Evolutionary conservation across 1,284 basidiomycete species (phyloP), one percentile per base, ranked within the genome.

Genomic region (Tilletia caries): DNA sequence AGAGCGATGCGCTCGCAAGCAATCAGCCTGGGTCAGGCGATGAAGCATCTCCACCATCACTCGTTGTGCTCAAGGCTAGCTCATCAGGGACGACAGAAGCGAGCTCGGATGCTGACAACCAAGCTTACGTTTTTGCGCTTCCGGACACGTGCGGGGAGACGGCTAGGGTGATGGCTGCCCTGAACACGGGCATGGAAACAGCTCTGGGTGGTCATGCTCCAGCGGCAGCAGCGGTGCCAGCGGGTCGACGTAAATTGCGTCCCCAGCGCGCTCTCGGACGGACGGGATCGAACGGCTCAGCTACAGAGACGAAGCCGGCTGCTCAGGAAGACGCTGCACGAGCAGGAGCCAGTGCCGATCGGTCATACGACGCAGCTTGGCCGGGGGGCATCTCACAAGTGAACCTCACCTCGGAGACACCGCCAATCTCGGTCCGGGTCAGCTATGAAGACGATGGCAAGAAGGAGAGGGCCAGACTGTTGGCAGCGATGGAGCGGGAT

Each of bases 121-220:
- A 33, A 29, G 58, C 58, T 6, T 62, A 33, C 58, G 29, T 37
- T 13, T 34, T 62, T 29, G 58, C 58, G 29, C 32, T 62, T 37
- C 58, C 58, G 12, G 58, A 62, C 58, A 62, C 58, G 6, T 62
- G 58, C 18, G 58, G 58, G 15, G 58, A 62, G 33, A 62, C 58
- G 3, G 58, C 58, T 23, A 25, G 32, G 20, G 18, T 62, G 32
- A 29, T 62, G 29, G 58, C 58, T 34, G 58, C 29, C 34, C 58
- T 62, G 8, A 62, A 62, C 34, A 29, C 58, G 18, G 58, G 34
- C n/a, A 20, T 62, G 20, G 58, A 20, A 18, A 13, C 23, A 10
- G 58, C 32, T 29, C 13, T 34, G 15, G 54, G 25, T 25, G 27
- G 27, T 29, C 27, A 15, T 34, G 58, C 32, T 32, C 18, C 18